Evolutionary conservation across 129 eudicot species (phyloP), one percentile per base, ranked within the genome.

Genomic region (Lonicera japonica): DNA sequence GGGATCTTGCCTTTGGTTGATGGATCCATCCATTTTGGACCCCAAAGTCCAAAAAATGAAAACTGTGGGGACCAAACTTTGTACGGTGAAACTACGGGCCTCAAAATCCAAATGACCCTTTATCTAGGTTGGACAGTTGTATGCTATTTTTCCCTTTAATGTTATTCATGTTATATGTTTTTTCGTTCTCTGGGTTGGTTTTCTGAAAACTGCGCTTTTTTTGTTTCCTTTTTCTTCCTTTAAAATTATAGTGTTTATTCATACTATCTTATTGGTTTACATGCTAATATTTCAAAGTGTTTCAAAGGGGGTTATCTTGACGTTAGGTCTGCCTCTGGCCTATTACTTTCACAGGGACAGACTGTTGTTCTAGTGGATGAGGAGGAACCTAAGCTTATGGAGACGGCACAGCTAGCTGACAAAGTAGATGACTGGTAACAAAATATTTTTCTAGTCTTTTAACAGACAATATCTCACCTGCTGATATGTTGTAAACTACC

Each of bases 361-460:
- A 25, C 70, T 59, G 72, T 74, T 76, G 73, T 73, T 57, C 65
- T 91, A 58, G 76, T 84, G 69, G 96, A 82, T 61, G 98, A 92
- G 79, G 97, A 83, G 58, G 95, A 84, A 15, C 62, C 75, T 64
- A 68, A 74, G 29, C 58, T 18, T 56, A 40, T 23, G 20, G 71
- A 84, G 67, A 24, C 18, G 11, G 58, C 29, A 4, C 41, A 54
- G 11, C 47, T n/a, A 54, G 79, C 57, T 52, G 84, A 81, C 21
- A 53, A 60, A 68, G 64, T 67, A 22, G 75, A 70, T 60, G 74
- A 60, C 46, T 65, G 94, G 90, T 87, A 75, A 43, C 50, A 43
- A 50, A 10, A 13, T 18, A 12, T n/a, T 16, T 16, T 21, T 56
- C 52, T 25, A 29, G 21, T 62, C 38, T 16, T 52, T 41, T 43